Percentiles rank a stretch among this genome's conserved stretches.
phyloP scores from a whole-genome alignment of 2,329 filamentous ascomycete species.

The Microascus cirrosus region DNA sequence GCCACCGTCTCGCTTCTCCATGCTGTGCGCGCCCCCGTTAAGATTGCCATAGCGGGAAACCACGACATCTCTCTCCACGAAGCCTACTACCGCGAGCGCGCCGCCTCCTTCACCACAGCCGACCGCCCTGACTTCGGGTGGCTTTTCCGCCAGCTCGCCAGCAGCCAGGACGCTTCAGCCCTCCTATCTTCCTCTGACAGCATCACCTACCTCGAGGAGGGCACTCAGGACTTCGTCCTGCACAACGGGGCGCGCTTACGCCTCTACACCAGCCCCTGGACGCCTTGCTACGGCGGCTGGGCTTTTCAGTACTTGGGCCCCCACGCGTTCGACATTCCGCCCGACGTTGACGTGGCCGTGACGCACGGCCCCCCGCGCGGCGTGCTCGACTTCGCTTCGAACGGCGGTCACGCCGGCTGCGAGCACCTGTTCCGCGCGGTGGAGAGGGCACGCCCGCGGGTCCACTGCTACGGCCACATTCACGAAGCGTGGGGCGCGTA shows the following conservation, averaged over 20 bases:
- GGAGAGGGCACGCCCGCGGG: constrained; percentile 14
- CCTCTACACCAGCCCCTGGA: constrained; percentile 34
- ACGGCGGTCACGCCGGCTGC: constrained; percentile 16
- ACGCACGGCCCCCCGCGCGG: constrained; percentile 25
- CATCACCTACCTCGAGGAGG: constrained; percentile 30
- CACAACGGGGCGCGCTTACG: constrained; percentile 26
- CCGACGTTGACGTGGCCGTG: constrained; percentile 17
- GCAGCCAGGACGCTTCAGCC: background rate
- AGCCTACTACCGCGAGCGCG: background rate
- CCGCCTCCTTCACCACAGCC: background rate
- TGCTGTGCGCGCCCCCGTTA: constrained; percentile 28
- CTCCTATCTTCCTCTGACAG: background rate
- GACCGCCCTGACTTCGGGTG: background rate
- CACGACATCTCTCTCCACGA: constrained; percentile 34
- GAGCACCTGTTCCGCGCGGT: constrained; percentile 18
- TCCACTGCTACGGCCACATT: constrained; percentile 26
- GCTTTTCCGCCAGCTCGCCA: background rate
- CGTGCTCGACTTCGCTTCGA: constrained; percentile 25
- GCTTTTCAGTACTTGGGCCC: constrained; percentile 29
- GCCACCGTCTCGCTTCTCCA: constrained; percentile 24
- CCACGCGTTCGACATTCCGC: constrained; percentile 15
- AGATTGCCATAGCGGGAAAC: constrained; percentile 39
- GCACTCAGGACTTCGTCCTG: constrained; percentile 24
- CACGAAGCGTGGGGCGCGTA: constrained; percentile 25
- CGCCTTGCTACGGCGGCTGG: constrained; percentile 21